Conservation (phyloP, 1,284 basidiomycete genomes). For the Sporisorium reilianum region DNA sequence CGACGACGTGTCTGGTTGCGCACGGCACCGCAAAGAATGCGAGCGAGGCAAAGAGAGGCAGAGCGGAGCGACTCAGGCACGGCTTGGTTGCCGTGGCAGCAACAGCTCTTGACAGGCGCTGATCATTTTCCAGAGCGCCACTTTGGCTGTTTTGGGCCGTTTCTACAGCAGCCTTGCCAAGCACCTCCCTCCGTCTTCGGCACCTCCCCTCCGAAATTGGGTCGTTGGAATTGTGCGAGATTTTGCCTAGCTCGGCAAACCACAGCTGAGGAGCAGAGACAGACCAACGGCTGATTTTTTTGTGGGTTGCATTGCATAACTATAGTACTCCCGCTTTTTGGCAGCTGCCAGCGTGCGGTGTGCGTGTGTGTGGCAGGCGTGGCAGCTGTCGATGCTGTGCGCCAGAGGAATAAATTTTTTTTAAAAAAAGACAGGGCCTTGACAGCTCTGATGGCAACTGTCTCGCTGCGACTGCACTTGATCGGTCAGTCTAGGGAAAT, state of each 20-base stretch:
- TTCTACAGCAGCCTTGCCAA: background rate
- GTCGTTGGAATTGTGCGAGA: too few species aligned
- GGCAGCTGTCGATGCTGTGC: background rate
- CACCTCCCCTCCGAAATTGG: background rate
- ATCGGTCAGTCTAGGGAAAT: background rate
- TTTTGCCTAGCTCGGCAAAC: too few species aligned
- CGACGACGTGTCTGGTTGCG: too few species aligned
- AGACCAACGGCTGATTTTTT: too few species aligned
- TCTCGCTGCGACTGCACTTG: too few species aligned
- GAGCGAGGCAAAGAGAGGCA: too few species aligned
- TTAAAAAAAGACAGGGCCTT: too few species aligned
- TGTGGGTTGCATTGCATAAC: background rate
- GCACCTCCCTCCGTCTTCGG: conserved; percentile 2
- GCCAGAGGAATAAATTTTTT: background rate
- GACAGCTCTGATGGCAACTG: background rate
- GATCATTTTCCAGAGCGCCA: conserved; percentile 6
- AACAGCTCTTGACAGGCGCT: conserved; percentile 6
- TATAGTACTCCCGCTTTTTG: background rate
- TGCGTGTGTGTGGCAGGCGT: background rate
- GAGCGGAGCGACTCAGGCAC: conserved; percentile 3
- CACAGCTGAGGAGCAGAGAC: too few species aligned
- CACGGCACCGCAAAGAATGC: too few species aligned
- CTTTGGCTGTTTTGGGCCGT: background rate
- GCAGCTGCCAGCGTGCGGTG: background rate
- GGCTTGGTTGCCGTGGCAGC: background rate